Percentiles rank a stretch among this genome's conserved stretches.
Evolutionary conservation across 108 stramenopile species (phyloP).

Genomic region (Cyclotella atomus): DNA sequence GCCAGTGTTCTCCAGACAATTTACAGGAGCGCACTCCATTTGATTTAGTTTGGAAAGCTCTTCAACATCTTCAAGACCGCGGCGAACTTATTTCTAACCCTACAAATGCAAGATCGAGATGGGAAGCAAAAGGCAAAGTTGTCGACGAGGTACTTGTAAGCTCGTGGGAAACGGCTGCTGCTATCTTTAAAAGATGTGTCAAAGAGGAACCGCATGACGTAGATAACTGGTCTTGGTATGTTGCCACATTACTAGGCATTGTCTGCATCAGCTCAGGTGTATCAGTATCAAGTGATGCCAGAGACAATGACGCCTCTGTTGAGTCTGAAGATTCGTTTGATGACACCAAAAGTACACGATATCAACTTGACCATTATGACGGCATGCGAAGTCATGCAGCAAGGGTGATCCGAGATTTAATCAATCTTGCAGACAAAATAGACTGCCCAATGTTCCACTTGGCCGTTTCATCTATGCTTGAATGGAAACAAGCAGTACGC

Average conservation of each 20-base stretch:
- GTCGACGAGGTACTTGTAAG: constrained; percentile 28
- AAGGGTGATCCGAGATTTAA: constrained; percentile 25
- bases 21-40: constrained; percentile 30
- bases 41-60: constrained; percentile 31
- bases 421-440: constrained; percentile 17
- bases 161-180: constrained; percentile 29
- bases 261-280: constrained; percentile 43
- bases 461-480: constrained; percentile 45
- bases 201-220: constrained; percentile 30
- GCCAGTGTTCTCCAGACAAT: constrained; percentile 18
- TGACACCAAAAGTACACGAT: background rate
- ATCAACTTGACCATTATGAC: constrained; percentile 18
- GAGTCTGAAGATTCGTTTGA: background rate
- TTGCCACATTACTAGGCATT: constrained; percentile 37
- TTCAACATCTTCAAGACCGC: constrained; percentile 21
- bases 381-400: constrained; percentile 16
- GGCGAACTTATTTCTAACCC: constrained; percentile 26
- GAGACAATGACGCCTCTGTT: background rate
- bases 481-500: constrained; percentile 31
- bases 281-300: background rate
- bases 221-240: constrained; percentile 50
- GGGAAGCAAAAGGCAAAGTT: constrained; percentile 28
- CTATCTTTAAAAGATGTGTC: constrained; percentile 27
- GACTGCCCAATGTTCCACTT: constrained; percentile 44
- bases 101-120: background rate